phyloP scores from a whole-genome alignment of 2,329 filamentous ascomycete genomes.

The Metarhizium rileyi region DNA sequence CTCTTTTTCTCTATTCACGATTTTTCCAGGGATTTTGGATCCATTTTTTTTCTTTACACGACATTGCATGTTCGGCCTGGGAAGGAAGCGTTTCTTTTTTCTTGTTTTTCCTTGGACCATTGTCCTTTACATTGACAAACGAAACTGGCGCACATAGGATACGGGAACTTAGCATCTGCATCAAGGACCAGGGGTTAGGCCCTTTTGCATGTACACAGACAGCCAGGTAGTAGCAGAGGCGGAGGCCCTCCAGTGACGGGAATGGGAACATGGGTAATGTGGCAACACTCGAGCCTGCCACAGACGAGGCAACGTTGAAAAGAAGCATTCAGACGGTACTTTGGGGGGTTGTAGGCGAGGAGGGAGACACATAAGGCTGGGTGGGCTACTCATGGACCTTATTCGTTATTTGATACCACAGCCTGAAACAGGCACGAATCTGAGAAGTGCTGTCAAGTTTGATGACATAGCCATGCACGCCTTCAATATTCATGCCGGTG shows the following conservation, averaged over 20 bases:
- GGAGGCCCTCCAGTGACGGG: too few species aligned
- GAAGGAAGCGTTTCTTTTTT: slow-evolving; percentile 2
- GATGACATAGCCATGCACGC: too few species aligned
- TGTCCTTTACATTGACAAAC: not conserved
- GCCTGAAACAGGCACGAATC: not conserved
- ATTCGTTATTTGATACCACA: not conserved
- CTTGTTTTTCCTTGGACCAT: not conserved
- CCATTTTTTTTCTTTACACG: slow-evolving; percentile 2
- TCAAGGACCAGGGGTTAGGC: slow-evolving; percentile 2
- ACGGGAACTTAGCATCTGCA: slow-evolving; percentile 2
- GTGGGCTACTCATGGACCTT: not conserved
- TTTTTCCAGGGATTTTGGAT: not conserved
- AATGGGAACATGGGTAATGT: not conserved
- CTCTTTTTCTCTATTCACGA: not conserved
- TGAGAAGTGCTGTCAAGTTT: not conserved
- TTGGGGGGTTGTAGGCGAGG: too few species aligned
- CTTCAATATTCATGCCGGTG: too few species aligned
- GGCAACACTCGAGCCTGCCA: not conserved
- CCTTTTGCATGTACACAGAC: not conserved
- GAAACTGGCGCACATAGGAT: slow-evolving; percentile 4
- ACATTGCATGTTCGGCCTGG: slow-evolving; percentile 5
- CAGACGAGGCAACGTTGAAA: too few species aligned
- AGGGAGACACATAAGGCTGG: too few species aligned
- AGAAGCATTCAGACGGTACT: too few species aligned
- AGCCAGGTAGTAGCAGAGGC: not conserved